These are phyloP conservation scores for Fistulifera solaris DNA, from an alignment of 108 stramenopile species.

Conservation along the genomic window DNA sequence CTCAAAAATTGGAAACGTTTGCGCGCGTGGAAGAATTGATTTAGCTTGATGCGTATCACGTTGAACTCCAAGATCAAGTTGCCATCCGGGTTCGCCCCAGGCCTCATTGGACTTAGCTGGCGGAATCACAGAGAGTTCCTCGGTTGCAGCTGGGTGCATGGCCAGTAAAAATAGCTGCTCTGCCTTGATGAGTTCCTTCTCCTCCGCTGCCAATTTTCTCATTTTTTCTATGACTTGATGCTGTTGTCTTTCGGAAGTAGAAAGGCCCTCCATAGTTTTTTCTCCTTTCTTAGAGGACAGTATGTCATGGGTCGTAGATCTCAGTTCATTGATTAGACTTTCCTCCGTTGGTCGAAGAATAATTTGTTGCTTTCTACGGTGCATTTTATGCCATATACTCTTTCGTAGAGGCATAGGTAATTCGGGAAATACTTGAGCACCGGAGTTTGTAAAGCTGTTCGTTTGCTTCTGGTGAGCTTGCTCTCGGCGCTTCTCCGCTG, in stretches of 20 bases:
- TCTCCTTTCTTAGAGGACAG: not conserved
- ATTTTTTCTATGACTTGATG: not conserved
- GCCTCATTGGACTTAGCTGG: constrained; percentile 15
- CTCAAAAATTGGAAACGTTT: constrained; percentile 15
- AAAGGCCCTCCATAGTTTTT: not conserved
- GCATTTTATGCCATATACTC: constrained; percentile 47
- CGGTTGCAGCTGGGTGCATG: constrained; percentile 21
- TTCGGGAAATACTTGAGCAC: constrained; percentile 30
- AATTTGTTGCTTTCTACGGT: constrained; percentile 37
- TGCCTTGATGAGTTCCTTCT: constrained; percentile 23
- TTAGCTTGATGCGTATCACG: not conserved
- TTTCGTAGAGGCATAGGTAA: constrained; percentile 24
- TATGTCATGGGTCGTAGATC: not conserved
- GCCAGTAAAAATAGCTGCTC: constrained; percentile 35
- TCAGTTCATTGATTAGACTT: constrained; percentile 16
- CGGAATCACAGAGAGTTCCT: constrained; percentile 5
- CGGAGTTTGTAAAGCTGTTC: constrained; percentile 17
- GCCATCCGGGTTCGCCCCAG: constrained; percentile 57
- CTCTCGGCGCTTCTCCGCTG: constrained; percentile 32
- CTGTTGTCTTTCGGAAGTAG: not conserved
- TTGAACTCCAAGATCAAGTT: constrained; percentile 26
- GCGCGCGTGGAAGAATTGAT: constrained; percentile 25
- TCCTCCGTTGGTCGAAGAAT: constrained; percentile 30
- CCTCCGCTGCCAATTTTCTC: not conserved
- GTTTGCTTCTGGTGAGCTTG: constrained; percentile 31